Base-by-base conservation (phyloP, 805 yeast species). In the Nakazawaea wickerhamii region DNA sequence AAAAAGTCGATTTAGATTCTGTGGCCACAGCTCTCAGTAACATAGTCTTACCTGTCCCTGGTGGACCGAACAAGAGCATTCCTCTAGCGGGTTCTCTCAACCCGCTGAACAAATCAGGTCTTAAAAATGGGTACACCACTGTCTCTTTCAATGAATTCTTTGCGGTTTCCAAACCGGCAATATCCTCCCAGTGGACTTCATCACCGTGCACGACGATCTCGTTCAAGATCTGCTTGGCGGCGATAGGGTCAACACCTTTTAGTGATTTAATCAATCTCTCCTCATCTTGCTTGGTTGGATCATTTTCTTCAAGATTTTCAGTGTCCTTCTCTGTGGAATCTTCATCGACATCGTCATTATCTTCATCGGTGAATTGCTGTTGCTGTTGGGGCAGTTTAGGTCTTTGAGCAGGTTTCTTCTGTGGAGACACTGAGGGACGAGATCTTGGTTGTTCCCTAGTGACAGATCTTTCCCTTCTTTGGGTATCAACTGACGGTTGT, bases 41-140 rank as follows among this genome's bases (percentile, higher is more conserved):
- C 98, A 91, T 90, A 1, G 97, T 90, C 57, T 93, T 91, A 44
- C 98, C 98, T 0, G 98, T 91, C n/a, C 99, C 99, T 0, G 98
- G 97, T 2, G 99, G 98, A 0, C 99, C 99, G 67, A 89, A 91
- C 32, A 91, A 64, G 17, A 91, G 69, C 95, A 93, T 88, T n/a
- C 98, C 98, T 45, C 95, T 67, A 0, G 95, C 90, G 0, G 98
- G 98, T 63, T 90, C 97, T 51, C 97, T 71, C 41, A 91, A 65
- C 0, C 97, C 98, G 46, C 78, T 75, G 58, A 91, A 93, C 44
- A 91, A 68, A 62, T 91, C 98, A 0, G 98, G 99, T 40, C 98
- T 72, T 50, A 93, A 63, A 56, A 91, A 90, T 19, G 99, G 99
- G 59, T 90, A 91, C 11, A 91, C 97, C 4, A 93, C 96, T 0